phyloP scores from a whole-genome alignment of 805 yeast genomes.

The Saccharomycopsis sp. region DNA sequence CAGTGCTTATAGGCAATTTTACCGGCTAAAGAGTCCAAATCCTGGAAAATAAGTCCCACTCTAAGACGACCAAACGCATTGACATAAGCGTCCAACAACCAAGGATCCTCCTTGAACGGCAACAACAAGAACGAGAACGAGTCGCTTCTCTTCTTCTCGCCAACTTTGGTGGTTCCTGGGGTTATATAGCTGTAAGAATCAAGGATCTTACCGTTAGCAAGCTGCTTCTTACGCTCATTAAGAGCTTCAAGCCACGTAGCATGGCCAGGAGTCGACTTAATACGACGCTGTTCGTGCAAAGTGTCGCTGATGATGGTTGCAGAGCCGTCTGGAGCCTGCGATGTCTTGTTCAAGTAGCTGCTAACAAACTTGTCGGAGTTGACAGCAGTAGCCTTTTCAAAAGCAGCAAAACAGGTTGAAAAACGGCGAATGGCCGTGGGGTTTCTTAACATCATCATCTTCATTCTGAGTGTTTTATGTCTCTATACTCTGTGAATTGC shows the following conservation, averaged over 20 bases:
- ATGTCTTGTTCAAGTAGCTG: slow-evolving; percentile 16
- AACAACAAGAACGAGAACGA: slow-evolving; percentile 64
- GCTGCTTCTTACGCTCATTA: slow-evolving; percentile 61
- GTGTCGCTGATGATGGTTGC: slow-evolving; percentile 19
- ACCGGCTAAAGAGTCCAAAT: slow-evolving; percentile 89
- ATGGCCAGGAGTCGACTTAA: slow-evolving; percentile 8
- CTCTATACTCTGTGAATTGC: neutral
- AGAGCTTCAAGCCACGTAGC: slow-evolving; percentile 89
- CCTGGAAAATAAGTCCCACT: slow-evolving; percentile 91
- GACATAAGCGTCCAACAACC: slow-evolving; percentile 80
- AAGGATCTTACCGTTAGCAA: slow-evolving; percentile 64
- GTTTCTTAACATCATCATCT: neutral
- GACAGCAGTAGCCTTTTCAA: neutral
- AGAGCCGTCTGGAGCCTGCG: slow-evolving; percentile 20
- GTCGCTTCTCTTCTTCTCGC: slow-evolving; percentile 70
- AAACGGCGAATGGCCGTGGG: neutral
- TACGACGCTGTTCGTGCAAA: slow-evolving; percentile 14
- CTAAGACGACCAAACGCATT: slow-evolving; percentile 88
- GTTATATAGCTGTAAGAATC: slow-evolving; percentile 67
- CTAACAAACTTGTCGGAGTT: slow-evolving; percentile 1
- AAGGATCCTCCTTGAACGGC: slow-evolving; percentile 79
- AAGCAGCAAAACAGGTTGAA: neutral
- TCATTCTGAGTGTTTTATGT: too few relatives aligned
- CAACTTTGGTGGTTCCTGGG: slow-evolving; percentile 63
- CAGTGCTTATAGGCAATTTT: slow-evolving; percentile 89